A percentile compares a stretch with the other conserved stretches of the same genome.
Conservation (phyloP, 495 filamentous ascomycete genomes). For the Tuber brumale region DNA sequence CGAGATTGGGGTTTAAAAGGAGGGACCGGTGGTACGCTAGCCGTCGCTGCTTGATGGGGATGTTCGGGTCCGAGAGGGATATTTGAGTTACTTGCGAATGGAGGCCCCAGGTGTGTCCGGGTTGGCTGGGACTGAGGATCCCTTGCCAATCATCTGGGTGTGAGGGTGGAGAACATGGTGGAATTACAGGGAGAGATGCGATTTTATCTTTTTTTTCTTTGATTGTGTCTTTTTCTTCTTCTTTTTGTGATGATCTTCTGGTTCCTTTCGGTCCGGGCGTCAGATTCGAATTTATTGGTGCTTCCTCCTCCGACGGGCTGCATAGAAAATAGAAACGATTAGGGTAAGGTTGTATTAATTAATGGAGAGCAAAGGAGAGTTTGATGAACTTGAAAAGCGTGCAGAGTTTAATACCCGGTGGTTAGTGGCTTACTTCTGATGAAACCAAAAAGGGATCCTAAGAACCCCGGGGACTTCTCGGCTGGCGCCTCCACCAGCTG, state of each 20-base stretch:
- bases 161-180: neutral
- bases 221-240: neutral
- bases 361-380: neutral
- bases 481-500: neutral
- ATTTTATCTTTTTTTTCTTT: neutral
- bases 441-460: neutral
- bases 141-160: neutral
- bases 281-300: neutral
- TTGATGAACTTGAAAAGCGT: neutral
- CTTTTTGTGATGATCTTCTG: neutral
- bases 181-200: neutral
- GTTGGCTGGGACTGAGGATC: neutral
- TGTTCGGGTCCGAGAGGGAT: neutral
- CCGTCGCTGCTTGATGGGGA: neutral
- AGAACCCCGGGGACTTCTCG: neutral
- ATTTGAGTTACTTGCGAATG: neutral
- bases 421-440: neutral
- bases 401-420: constrained; percentile 5
- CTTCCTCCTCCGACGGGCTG: neutral
- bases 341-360: neutral
- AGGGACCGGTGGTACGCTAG: neutral
- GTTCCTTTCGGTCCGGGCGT: neutral
- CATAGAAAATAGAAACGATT: neutral
- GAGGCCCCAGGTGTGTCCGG: neutral
- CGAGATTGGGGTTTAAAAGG: neutral